phyloP scores from a whole-genome alignment of 306 rosid species.

The Canavalia gladiata region DNA sequence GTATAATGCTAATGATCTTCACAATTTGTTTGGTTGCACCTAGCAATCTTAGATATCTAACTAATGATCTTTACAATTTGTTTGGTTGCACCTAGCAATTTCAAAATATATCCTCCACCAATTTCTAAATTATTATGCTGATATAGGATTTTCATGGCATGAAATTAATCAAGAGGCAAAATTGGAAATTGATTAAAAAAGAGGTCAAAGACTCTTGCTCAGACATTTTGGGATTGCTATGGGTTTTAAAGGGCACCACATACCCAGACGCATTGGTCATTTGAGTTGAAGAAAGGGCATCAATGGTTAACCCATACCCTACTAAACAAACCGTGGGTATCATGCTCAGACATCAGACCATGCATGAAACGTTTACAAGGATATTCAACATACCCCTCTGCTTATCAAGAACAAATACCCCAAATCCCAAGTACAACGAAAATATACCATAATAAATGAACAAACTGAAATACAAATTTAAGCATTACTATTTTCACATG shows the following conservation, averaged over 20 bases:
- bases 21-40: background rate
- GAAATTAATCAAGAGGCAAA: constrained; percentile 2
- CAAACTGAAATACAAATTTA: background rate
- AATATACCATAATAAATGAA: background rate
- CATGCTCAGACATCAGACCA: background rate
- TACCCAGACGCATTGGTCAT: too few relatives aligned
- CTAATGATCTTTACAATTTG: too few relatives aligned
- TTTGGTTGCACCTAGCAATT: background rate
- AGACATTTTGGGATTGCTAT: background rate
- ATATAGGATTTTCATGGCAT: background rate
- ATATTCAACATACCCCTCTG: background rate
- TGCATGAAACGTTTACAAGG: background rate
- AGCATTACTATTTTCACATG: background rate
- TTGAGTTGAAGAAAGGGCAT: background rate
- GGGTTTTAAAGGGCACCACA: background rate
- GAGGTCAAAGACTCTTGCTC: background rate
- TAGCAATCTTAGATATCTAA: constrained; percentile 2
- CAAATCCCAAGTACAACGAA: background rate
- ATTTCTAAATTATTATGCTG: background rate
- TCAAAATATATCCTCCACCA: constrained; percentile 8
- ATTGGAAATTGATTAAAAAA: background rate
- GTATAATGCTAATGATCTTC: constrained; percentile 12
- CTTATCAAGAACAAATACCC: background rate
- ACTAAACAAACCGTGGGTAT: background rate
- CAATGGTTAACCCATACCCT: background rate